Base-by-base conservation (phyloP, 2,329 filamentous ascomycete species). In the Trichoderma atroviride region DNA sequence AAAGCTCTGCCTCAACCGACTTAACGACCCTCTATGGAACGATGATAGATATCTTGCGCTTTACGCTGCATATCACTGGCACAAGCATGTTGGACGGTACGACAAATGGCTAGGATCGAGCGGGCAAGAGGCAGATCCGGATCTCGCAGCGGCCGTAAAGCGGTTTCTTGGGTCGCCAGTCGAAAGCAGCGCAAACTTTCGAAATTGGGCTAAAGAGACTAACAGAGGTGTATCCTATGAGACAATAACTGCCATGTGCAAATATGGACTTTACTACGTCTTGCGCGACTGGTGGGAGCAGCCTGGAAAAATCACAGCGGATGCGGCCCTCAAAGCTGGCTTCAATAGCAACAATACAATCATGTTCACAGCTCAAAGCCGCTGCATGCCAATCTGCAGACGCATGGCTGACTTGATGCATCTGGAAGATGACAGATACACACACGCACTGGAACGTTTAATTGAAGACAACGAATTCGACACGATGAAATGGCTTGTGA, bases 281-380 rank as follows among this genome's bases (percentile, higher is more conserved):
- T 57, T 69, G 35, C 47, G 35, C n/a, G 50, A 57, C 27, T 69
- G 66, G 66, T 69, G 66, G 66, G 5, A n/a, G 3, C n/a, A 16
- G 5, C 16, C 37, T 43, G 27, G 58, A 37, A 31, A 10, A 62
- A 50, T 62, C 2, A 47, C 14, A 9, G 5, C 2, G 27, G 35
- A 62, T 13, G 24, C 24, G 19, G 50, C 58, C 13, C 19, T 47
- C 1, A 1, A 7, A 24, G 1, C 7, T 3, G 3, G 1, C 0
- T 13, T 0, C 29, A 3, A 29, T 29, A 29, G 29, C 29, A 29
- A 29, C 29, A 58, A 35, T 13, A 13, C 19, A 2, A 13, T 50
- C n/a, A 0, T 0, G n/a, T 1, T 58, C n/a, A 53, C 63, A 11
- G 53, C 4, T 24, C 0, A 3, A 1, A 1, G 37, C 6, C 14